These are phyloP conservation scores for Sporothrix brasiliensis DNA, from an alignment of 2,329 filamentous ascomycete species.

Conservation along the genomic window DNA sequence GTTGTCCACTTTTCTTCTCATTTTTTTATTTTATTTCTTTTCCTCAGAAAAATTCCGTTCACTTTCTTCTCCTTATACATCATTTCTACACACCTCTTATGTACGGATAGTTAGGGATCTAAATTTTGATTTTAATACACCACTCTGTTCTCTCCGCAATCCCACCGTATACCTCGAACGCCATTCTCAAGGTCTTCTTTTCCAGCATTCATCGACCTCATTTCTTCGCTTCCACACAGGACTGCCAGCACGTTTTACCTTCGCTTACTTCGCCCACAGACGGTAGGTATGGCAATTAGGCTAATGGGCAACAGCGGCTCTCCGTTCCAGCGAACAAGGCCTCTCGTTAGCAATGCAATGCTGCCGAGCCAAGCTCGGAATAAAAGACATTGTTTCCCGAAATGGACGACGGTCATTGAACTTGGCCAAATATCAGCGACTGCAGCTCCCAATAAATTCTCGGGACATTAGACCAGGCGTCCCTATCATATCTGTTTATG, in stretches of 20 bases:
- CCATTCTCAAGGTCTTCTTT: not conserved
- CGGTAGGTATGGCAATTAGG: conserved; percentile 5
- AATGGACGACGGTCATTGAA: not conserved
- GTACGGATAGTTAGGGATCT: no score
- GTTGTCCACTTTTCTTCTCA: no score
- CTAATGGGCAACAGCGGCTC: conserved; percentile 23
- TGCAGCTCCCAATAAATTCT: not conserved
- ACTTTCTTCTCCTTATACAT: not conserved
- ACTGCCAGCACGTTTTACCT: not conserved
- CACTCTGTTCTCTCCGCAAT: no score
- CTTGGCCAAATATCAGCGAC: not conserved
- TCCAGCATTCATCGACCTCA: not conserved
- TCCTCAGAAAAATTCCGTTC: no score
- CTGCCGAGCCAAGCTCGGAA: conserved; percentile 23
- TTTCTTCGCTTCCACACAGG: not conserved
- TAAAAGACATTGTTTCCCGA: conserved; percentile 20
- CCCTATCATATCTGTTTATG: conserved; percentile 7
- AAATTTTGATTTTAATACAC: no score
- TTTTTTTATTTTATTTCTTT: no score
- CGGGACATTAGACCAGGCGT: conserved; percentile 5
- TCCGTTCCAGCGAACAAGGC: conserved; percentile 16
- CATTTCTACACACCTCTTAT: no score
- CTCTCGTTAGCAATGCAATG: conserved; percentile 1
- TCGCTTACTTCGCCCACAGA: not conserved
- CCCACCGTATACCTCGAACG: no score